Evolutionary conservation across 2,329 filamentous ascomycete genomes (phyloP), one percentile per base, ranked within the genome.

Genomic region (Blumeriella jaapii): DNA sequence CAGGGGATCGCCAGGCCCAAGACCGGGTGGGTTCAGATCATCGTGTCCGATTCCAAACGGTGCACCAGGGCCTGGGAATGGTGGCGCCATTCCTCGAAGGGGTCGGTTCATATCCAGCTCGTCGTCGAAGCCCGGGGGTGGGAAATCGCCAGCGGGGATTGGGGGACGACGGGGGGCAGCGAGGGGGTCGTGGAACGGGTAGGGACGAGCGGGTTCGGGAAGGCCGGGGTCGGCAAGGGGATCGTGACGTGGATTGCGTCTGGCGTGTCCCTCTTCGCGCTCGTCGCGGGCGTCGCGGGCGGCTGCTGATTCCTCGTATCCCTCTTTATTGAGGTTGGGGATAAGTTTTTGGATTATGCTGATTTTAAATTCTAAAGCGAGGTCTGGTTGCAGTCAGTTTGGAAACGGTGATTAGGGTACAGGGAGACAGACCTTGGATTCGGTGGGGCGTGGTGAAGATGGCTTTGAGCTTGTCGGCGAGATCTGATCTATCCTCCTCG

Each of bases 61-160:
- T 9, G 71, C 67, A 47, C 64, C 50, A 49, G 59, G 39, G 39
- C 58, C 52, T 26, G 54, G 44, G 47, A 56, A 48, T 14, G 33
- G 35, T 12, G 58, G 56, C 8, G 54, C 52, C 26, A 57, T 56
- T 28, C 68, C 65, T 7, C 76, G 70, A 2, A 71, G 68, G 0
- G 77, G 82, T 1, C 76, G 67, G 42, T 82, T 76, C 40, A 95
- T 69, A 44, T 95, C 84, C 51, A 85, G 79, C 53, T 95, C 86
- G 55, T 98, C 89, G 47, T 96, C 91, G 47, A 96, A 96, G 13
- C 74, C 84, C 0, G 91, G 91, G 0, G 89, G 87, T 1, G 80
- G 74, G 47, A 93, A 86, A 46, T 87, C 82, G 7, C 68, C 76
- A 0, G 69, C 61, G 0, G 87, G 86, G 11, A 75, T 54, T 1